Evolutionary conservation across 805 yeast genomes (phyloP), one percentile per base, ranked within the genome.

Genomic region (Candida nemodendra): DNA sequence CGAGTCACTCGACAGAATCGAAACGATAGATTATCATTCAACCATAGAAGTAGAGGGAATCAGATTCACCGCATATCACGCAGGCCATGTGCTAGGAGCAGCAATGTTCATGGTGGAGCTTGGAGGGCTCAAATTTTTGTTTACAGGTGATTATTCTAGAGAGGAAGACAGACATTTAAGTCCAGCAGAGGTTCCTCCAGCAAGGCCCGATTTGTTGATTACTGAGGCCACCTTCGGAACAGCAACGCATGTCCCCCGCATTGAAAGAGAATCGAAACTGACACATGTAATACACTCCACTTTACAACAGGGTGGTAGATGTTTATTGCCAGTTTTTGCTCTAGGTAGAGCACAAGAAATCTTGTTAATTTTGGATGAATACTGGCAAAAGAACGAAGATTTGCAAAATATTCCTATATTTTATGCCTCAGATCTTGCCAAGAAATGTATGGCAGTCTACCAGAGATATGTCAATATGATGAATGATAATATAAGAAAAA

Each of bases 81-180:
- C 99, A 6, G 99, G 99, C n/a, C 99, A 93, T 71, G 99, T 93
- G 9, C 69, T 93, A 30, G 99, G 99, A 38, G 98, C 99, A 9
- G 96, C 98, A 9, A 93, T 93, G 98, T 93, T 82, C 61, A 81
- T 93, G 48, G 78, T 93, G 33, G 99, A 93, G 61, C 84, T 93
- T 53, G 96, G 96, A 14, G 97, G 97, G 0, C 66, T 91, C 42
- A 85, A 87, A 49, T 72, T 88, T 0, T 62, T 93, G 35, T 93
- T 91, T 59, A 93, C 99, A 0, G 99, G 99, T 39, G 99, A 93
- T 62, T 93, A 87, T 57, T 91, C 98, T 3, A 73, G 99, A 54
- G 98, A 91, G 61, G 89, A 86, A 54, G 95, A 90, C 58, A 79
- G 99, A 47, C 99, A 93, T 68, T 74, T 93, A 54, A 90, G 88